Conservation (phyloP, 225 moss, liverwort and hornwort genomes). For the Physcomitrium patens region DNA sequence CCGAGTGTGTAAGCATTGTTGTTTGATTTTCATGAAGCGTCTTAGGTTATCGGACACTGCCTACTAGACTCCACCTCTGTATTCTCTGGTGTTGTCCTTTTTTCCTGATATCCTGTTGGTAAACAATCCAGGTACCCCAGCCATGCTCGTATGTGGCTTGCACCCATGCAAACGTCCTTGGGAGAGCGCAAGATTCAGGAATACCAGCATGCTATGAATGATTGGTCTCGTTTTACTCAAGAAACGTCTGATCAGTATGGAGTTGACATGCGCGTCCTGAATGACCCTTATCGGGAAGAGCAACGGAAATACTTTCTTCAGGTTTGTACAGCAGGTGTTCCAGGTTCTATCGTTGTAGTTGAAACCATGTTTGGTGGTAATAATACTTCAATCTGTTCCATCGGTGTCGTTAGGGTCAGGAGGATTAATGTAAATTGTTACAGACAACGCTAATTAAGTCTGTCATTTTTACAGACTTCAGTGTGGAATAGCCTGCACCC, state of each 20-base stretch:
- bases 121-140: constrained; percentile 76
- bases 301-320: constrained; percentile 70
- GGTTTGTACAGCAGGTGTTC: constrained; percentile 28
- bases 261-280: constrained; percentile 83
- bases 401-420: neutral
- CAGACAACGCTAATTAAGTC: neutral
- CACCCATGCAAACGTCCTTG: constrained; percentile 78
- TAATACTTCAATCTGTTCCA: no score
- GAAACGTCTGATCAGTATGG: constrained; percentile 79
- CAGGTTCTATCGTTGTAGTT: no score
- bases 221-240: constrained; percentile 80
- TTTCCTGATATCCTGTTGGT: constrained; percentile 2
- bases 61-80: no score
- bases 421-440: neutral
- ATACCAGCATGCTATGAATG: constrained; percentile 85
- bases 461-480: constrained; percentile 48
- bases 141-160: constrained; percentile 96
- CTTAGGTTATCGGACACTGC: no score
- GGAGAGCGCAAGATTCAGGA: constrained; percentile 90
- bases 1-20: neutral
- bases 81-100: no score
- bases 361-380: no score
- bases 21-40: neutral
- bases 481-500: constrained; percentile 72
- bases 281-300: constrained; percentile 62